Evolutionary conservation across 768 basidiomycete species (phyloP), one percentile per base, ranked within the genome.

Genomic region (Vararia minispora): DNA sequence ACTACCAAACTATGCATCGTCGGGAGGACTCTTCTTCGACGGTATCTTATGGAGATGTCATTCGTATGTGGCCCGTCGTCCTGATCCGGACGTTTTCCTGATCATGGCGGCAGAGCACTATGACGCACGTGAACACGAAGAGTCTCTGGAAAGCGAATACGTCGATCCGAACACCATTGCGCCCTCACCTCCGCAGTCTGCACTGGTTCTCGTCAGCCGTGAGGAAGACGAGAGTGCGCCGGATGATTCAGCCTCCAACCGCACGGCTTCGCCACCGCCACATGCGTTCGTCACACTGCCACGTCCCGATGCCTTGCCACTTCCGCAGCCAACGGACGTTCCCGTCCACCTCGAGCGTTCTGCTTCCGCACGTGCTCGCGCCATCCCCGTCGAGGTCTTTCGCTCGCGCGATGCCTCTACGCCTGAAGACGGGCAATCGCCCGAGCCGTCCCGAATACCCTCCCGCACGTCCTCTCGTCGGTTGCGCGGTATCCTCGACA

Each of bases 121-220:
- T n/a, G n/a, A n/a, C n/a, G n/a, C n/a, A n/a, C n/a, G n/a, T n/a
- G n/a, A n/a, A n/a, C n/a, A n/a, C n/a, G n/a, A n/a, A n/a, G n/a
- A n/a, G n/a, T n/a, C n/a, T n/a, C n/a, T n/a, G n/a, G n/a, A n/a
- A n/a, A n/a, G 25, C 25, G 22, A 31, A 13, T 45, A 40, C 23
- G 5, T 48, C 32, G 69, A 79, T 55, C 77, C 79, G 21, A 75
- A 79, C 44, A 59, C 56, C 9, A 75, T 77, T 40, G 67, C 70
- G 16, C 69, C 74, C 14, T 83, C 82, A 10, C 81, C 80, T 28
- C 74, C 82, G 17, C 63, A 59, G 2, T 83, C 81, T 16, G 81
- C 82, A 13, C 49, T 80, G n/a, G 64, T 69, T 6, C 36, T 36
- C 9, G 42, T 44, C 12, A 28, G 21, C 7, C 14, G 37, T 33